phyloP scores from a whole-genome alignment of 2,329 filamentous ascomycete genomes.

The Chalara sp. region DNA sequence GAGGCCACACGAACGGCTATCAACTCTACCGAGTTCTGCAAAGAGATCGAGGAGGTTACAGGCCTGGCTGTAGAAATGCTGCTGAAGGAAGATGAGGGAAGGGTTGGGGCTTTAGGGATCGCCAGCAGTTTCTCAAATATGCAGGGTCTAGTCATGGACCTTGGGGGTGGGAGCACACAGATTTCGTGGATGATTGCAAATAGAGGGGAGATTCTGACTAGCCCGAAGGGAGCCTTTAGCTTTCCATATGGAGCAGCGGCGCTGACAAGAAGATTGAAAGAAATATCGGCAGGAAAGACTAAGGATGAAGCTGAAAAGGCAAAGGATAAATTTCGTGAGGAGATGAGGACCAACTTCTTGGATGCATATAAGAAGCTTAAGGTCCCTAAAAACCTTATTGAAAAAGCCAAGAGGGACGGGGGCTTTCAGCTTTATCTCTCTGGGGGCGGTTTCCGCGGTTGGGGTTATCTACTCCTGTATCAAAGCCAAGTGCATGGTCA shows the following conservation, averaged over 20 bases:
- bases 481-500: not conserved
- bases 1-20: not conserved
- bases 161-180: not conserved
- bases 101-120: not conserved
- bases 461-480: not conserved
- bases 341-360: not conserved
- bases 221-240: not conserved
- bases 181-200: not conserved
- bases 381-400: not conserved
- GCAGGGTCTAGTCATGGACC: not conserved
- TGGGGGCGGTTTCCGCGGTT: not conserved
- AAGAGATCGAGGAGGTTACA: not conserved
- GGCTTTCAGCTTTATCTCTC: not conserved
- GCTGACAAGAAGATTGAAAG: not conserved
- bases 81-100: not conserved
- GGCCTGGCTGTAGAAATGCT: not conserved
- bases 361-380: not conserved
- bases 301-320: not conserved
- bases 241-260: not conserved
- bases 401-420: not conserved
- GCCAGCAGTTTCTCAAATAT: not conserved
- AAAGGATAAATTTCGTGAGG: not conserved
- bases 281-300: not conserved
- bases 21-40: not conserved
- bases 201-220: not conserved